phyloP scores from a whole-genome alignment of 495 filamentous ascomycete species.

The Viridothelium virens region DNA sequence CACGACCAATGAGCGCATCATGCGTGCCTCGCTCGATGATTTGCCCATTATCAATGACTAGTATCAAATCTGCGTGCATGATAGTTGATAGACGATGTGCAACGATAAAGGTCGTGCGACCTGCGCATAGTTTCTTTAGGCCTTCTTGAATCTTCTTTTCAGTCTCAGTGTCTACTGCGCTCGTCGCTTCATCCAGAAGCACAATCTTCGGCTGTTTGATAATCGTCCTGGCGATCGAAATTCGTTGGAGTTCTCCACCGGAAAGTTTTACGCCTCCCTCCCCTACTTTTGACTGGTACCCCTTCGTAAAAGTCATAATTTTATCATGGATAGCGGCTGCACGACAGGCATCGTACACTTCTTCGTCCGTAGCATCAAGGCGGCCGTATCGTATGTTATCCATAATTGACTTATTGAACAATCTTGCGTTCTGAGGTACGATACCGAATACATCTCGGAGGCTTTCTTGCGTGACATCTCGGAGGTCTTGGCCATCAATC shows the following conservation, averaged over 20 bases:
- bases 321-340: slow-evolving; percentile 44
- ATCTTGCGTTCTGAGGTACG: slow-evolving; percentile 58
- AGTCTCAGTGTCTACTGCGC: slow-evolving; percentile 49
- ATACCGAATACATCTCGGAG: slow-evolving; percentile 61
- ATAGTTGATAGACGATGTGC: slow-evolving; percentile 61
- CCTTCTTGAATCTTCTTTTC: slow-evolving; percentile 66
- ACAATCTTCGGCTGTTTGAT: slow-evolving; percentile 45
- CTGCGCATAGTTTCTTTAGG: slow-evolving; percentile 35
- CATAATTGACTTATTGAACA: slow-evolving; percentile 68
- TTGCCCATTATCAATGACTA: slow-evolving; percentile 57
- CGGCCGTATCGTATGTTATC: slow-evolving; percentile 66
- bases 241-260: slow-evolving; percentile 65
- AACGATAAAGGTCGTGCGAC: slow-evolving; percentile 35
- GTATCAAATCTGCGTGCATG: slow-evolving; percentile 60
- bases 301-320: slow-evolving; percentile 45
- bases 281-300: slow-evolving; percentile 53
- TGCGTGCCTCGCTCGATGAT: slow-evolving; percentile 60
- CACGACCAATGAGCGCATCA: slow-evolving; percentile 41
- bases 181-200: slow-evolving; percentile 50
- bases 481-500: slow-evolving; percentile 71
- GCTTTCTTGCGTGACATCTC: slow-evolving; percentile 57
- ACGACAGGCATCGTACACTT: slow-evolving; percentile 62
- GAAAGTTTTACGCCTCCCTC: slow-evolving; percentile 62
- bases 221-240: slow-evolving; percentile 63
- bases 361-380: slow-evolving; percentile 41